Evolutionary conservation across 306 rosid species (phyloP).

Genomic region (Cucumis sativus): DNA sequence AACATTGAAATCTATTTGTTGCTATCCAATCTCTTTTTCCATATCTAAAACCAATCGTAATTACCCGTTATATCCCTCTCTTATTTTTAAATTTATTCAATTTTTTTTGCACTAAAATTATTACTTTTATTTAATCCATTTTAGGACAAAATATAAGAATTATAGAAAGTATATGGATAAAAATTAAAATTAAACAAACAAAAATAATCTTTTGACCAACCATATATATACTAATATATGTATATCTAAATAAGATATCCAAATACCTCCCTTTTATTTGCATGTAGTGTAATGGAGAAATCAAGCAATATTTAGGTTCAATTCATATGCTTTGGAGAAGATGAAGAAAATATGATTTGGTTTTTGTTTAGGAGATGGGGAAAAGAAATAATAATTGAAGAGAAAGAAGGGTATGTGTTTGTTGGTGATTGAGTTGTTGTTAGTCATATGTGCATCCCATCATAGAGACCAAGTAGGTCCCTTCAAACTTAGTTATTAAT

Average conservation of each 20-base stretch:
- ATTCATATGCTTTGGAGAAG: background rate
- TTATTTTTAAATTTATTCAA: too few species aligned
- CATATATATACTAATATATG: background rate
- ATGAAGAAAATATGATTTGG: background rate
- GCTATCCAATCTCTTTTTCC: background rate
- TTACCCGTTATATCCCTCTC: background rate
- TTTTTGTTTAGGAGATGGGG: background rate
- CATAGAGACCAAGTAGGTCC: conserved; percentile 60
- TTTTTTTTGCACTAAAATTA: too few species aligned
- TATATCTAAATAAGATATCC: background rate
- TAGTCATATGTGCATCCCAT: conserved; percentile 58
- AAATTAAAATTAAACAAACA: too few species aligned
- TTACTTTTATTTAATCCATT: too few species aligned
- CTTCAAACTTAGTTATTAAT: conserved; percentile 16
- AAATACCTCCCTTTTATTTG: background rate
- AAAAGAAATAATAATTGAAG: conserved; percentile 19
- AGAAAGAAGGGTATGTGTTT: conserved; percentile 18
- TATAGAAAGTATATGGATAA: too few species aligned
- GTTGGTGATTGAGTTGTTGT: conserved; percentile 44
- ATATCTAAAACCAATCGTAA: background rate
- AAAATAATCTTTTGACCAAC: too few species aligned
- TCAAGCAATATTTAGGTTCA: background rate
- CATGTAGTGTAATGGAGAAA: background rate
- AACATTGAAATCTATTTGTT: background rate
- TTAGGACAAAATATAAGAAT: too few species aligned